Evolutionary conservation across 78 protist genomes (phyloP).

Genomic region (Abeoforma whisleri): DNA sequence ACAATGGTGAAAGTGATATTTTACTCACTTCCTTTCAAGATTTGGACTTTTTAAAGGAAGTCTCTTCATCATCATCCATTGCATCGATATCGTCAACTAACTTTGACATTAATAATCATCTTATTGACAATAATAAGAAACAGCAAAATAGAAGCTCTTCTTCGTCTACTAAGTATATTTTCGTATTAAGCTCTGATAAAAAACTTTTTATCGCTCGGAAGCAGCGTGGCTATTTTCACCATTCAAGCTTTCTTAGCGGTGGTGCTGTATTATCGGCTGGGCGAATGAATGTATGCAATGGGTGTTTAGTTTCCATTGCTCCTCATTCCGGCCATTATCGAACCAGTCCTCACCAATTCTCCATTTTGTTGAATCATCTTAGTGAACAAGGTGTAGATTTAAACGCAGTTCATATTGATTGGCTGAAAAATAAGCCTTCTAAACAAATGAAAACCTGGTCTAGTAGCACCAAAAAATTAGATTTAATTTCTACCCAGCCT

Average conservation of each 20-base stretch:
- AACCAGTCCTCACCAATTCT: background rate
- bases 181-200: background rate
- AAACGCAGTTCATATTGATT: background rate
- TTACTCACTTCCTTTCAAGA: too few species aligned
- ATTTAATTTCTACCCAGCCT: too few species aligned
- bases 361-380: background rate
- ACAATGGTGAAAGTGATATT: background rate
- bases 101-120: too few species aligned
- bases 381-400: background rate
- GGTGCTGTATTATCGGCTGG: slow-evolving; percentile 6
- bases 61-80: too few species aligned
- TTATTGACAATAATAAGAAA: too few species aligned
- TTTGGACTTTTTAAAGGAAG: too few species aligned
- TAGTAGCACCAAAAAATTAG: too few species aligned
- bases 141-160: background rate
- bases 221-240: background rate
- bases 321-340: slow-evolving; percentile 12
- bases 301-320: background rate
- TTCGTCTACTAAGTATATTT: background rate
- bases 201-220: slow-evolving; percentile 1
- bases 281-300: background rate
- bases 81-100: too few species aligned
- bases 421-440: background rate
- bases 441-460: background rate
- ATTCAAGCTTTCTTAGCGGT: slow-evolving; percentile 1